A percentile compares a stretch with the other conserved stretches of the same genome.
Evolutionary conservation across 1,139 yeast genomes (phyloP).

Genomic region (Nakaseomyces delphensis): DNA sequence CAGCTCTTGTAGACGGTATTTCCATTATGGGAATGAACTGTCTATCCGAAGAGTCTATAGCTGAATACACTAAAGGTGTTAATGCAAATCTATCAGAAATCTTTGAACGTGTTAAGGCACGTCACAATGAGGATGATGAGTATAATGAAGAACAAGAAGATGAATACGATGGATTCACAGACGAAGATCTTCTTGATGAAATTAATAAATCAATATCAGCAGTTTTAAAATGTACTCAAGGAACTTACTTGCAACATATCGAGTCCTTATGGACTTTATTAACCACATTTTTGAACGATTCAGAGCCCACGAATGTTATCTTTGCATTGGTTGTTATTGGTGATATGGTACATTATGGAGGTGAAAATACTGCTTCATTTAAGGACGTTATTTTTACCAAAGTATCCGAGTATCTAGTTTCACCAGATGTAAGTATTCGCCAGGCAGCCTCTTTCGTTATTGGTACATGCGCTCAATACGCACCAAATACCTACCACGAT

Average conservation of each 20-base stretch:
- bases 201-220: slow-evolving; percentile 70
- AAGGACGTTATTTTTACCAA: slow-evolving; percentile 57
- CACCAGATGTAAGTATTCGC: slow-evolving; percentile 68
- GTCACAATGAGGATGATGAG: slow-evolving; percentile 58
- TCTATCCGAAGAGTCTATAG: slow-evolving; percentile 50
- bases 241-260: slow-evolving; percentile 56
- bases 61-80: slow-evolving; percentile 51
- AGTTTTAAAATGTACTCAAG: slow-evolving; percentile 56
- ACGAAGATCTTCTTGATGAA: slow-evolving; percentile 82
- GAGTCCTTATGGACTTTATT: slow-evolving; percentile 49
- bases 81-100: slow-evolving; percentile 57
- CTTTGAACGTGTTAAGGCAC: slow-evolving; percentile 59
- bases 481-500: slow-evolving; percentile 55
- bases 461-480: slow-evolving; percentile 79
- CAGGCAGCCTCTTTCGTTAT: slow-evolving; percentile 82
- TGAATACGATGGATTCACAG: slow-evolving; percentile 78
- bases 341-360: slow-evolving; percentile 73
- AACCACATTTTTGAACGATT: slow-evolving; percentile 51
- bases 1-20: slow-evolving; percentile 60
- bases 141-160: slow-evolving; percentile 57
- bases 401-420: slow-evolving; percentile 53
- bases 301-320: slow-evolving; percentile 56
- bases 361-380: slow-evolving; percentile 55
- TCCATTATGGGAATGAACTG: slow-evolving; percentile 57
- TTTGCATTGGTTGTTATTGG: slow-evolving; percentile 77